These are phyloP conservation scores for Paracorniculantispora psalliotae DNA, from an alignment of 2,329 filamentous ascomycete species.

Conservation along the genomic window DNA sequence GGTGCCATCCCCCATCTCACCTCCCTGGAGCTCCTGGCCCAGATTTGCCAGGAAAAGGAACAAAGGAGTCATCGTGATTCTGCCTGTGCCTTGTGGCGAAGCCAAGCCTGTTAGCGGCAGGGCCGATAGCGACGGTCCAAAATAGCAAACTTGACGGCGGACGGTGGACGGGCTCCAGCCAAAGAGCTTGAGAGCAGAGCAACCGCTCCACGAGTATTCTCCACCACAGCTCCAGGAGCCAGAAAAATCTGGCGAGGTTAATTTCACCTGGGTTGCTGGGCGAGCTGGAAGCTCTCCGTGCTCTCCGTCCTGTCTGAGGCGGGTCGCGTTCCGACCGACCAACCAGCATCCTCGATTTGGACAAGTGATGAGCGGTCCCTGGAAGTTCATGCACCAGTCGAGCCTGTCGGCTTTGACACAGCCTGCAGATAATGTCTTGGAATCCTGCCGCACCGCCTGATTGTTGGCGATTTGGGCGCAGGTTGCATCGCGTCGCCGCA, in stretches of 20 bases:
- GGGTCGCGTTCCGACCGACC: background rate
- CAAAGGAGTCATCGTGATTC: background rate
- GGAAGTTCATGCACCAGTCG: background rate
- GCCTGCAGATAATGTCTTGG: background rate
- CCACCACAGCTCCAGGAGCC: background rate
- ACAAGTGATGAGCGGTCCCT: background rate
- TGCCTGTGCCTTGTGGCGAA: background rate
- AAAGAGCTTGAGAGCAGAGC: background rate
- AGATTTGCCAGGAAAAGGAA: too few relatives aligned
- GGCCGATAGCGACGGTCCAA: background rate
- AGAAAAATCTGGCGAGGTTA: background rate
- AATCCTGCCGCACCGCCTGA: background rate
- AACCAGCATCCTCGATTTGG: background rate
- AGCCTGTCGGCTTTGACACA: background rate
- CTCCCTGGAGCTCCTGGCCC: too few relatives aligned
- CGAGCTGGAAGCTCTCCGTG: background rate
- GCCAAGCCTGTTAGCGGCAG: background rate
- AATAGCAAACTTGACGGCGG: background rate
- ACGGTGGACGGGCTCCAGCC: background rate
- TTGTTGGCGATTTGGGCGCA: constrained; percentile 1
- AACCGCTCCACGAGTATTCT: background rate
- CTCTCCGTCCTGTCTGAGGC: background rate
- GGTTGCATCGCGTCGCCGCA: background rate
- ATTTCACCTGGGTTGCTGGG: too few relatives aligned
- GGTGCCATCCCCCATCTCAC: too few relatives aligned